These are phyloP conservation scores for Backusella tarrabulga DNA, from an alignment of 192 early-diverging fungal species.

Conservation along the genomic window DNA sequence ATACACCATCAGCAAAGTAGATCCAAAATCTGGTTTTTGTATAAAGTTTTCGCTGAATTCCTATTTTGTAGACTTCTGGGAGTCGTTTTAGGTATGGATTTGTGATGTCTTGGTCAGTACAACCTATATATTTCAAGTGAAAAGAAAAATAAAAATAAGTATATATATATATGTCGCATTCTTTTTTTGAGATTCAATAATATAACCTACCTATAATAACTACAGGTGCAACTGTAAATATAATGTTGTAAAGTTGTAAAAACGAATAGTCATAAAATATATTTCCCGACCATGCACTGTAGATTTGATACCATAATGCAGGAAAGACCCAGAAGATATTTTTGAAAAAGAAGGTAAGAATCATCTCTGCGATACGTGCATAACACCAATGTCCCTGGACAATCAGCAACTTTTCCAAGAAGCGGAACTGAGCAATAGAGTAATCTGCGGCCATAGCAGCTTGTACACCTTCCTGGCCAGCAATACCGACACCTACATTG, in stretches of 20 bases:
- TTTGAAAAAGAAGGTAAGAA: slow-evolving; percentile 96
- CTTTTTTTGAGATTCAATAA: background rate
- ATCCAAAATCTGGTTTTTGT: slow-evolving; percentile 82
- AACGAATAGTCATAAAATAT: slow-evolving; percentile 94
- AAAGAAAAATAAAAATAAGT: slow-evolving; percentile 5
- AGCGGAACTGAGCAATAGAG: slow-evolving; percentile 89
- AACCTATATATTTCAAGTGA: slow-evolving; percentile 29
- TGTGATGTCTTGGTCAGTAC: slow-evolving; percentile 75
- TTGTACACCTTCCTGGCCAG: slow-evolving; percentile 83
- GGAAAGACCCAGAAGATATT: slow-evolving; percentile 92
- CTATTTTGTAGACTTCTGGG: slow-evolving; percentile 75
- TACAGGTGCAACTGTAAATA: slow-evolving; percentile 69
- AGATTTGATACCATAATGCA: slow-evolving; percentile 94
- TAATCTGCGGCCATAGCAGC: slow-evolving; percentile 96
- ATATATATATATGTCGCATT: background rate
- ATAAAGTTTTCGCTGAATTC: slow-evolving; percentile 82
- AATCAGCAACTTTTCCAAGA: slow-evolving; percentile 79
- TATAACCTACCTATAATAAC: slow-evolving; percentile 53
- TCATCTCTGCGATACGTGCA: slow-evolving; percentile 84
- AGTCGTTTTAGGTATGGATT: slow-evolving; percentile 50
- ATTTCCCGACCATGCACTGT: slow-evolving; percentile 83
- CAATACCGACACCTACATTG: slow-evolving; percentile 78
- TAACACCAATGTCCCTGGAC: slow-evolving; percentile 95
- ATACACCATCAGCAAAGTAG: slow-evolving; percentile 88
- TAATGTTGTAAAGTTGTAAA: slow-evolving; percentile 84